These are phyloP conservation scores for Colletotrichum graminicola DNA, from an alignment of 2,329 filamentous ascomycete genomes.

Conservation along the genomic window DNA sequence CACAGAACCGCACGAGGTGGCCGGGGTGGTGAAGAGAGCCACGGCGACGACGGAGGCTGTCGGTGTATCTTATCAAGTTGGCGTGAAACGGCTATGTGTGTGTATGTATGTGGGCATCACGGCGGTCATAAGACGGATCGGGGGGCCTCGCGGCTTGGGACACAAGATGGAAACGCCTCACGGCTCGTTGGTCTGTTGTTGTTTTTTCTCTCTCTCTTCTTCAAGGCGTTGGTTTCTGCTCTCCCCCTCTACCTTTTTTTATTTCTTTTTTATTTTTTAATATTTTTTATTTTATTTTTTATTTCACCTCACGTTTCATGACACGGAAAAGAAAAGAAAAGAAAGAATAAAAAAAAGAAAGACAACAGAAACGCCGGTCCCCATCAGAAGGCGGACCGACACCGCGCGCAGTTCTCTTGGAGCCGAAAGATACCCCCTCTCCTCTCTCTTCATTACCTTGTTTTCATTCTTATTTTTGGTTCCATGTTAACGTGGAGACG, in stretches of 20 bases:
- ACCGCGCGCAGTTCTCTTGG: background rate
- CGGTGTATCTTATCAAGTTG: background rate
- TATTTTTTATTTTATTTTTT: too few species aligned
- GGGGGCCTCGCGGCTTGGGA: slow-evolving; percentile 53
- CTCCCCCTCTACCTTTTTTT: too few species aligned
- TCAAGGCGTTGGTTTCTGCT: slow-evolving; percentile 27
- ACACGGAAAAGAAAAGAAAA: background rate
- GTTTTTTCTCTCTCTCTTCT: background rate
- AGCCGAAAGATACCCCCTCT: background rate
- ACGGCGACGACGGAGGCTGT: slow-evolving; percentile 10
- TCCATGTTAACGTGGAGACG: background rate
- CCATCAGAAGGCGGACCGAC: too few species aligned
- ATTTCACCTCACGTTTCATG: background rate
- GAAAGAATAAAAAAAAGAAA: too few species aligned
- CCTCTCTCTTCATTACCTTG: background rate
- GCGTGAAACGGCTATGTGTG: too few species aligned
- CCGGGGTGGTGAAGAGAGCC: background rate
- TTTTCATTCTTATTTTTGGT: background rate
- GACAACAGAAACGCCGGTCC: too few species aligned
- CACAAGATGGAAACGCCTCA: slow-evolving; percentile 53
- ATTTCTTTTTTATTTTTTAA: too few species aligned
- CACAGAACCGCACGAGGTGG: slow-evolving; percentile 39
- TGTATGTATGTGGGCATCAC: slow-evolving; percentile 15
- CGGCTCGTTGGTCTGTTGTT: slow-evolving; percentile 49
- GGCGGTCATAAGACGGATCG: slow-evolving; percentile 43